Conservation (phyloP, 129 eudicot genomes). For the Artemisia annua region DNA sequence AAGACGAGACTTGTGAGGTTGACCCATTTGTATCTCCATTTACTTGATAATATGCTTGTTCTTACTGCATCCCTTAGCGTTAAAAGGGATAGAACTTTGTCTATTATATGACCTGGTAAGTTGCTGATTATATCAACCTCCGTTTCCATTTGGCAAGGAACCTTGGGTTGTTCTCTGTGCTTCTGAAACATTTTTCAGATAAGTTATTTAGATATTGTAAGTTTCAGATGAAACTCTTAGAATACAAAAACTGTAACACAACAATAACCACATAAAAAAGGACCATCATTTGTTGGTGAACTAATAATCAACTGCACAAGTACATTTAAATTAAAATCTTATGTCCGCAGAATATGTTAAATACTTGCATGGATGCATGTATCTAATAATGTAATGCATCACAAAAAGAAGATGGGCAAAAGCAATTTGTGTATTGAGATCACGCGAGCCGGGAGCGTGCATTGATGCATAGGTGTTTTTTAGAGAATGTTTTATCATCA, state of each 20-base stretch:
- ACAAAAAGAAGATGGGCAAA: no score
- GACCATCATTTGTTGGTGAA: no score
- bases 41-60: conserved; percentile 62
- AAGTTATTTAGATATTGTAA: conserved; percentile 10
- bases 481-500: no score
- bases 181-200: conserved; percentile 41
- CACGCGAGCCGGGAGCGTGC: no score
- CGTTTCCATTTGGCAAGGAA: conserved; percentile 51
- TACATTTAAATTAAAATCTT: no score
- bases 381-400: no score
- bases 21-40: conserved; percentile 90
- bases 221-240: background rate
- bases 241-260: background rate
- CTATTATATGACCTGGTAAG: conserved; percentile 70
- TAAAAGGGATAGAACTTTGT: conserved; percentile 68
- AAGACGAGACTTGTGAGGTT: conserved; percentile 71
- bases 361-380: no score
- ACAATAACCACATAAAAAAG: background rate
- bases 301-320: no score
- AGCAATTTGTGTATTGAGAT: no score
- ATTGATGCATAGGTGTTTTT: no score
- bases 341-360: no score
- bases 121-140: conserved; percentile 74
- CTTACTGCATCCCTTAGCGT: conserved; percentile 82
- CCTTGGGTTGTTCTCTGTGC: conserved; percentile 67